Percentiles rank a stretch among this genome's conserved stretches.
phyloP scores from a whole-genome alignment of 768 basidiomycete genomes.

The Collybia sordida region DNA sequence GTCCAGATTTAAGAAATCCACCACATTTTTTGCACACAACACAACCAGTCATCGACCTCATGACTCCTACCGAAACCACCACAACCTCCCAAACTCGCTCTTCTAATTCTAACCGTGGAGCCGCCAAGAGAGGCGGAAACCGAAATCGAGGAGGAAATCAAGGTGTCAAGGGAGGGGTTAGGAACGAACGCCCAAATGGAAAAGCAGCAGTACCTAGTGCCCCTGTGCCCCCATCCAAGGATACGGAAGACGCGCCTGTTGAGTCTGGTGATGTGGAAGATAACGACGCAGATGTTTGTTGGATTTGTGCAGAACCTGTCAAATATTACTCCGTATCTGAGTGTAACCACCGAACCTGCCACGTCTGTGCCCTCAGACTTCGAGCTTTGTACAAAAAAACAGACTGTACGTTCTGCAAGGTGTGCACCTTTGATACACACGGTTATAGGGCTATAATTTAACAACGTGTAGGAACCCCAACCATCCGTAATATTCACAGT shows the following conservation, averaged over 20 bases:
- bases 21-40: background rate
- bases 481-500: constrained; percentile 71
- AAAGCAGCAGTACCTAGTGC: background rate
- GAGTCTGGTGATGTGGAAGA: constrained; percentile 17
- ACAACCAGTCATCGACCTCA: background rate
- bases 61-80: constrained; percentile 9
- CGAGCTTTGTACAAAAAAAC: constrained; percentile 91
- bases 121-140: constrained; percentile 11
- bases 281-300: constrained; percentile 59
- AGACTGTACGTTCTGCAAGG: constrained; percentile 98
- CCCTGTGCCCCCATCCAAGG: background rate
- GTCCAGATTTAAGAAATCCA: background rate
- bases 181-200: constrained; percentile 10
- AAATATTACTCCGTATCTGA: constrained; percentile 86
- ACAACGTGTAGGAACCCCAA: constrained; percentile 61
- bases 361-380: constrained; percentile 86
- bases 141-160: constrained; percentile 12
- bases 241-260: background rate
- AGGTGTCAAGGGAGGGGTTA: constrained; percentile 1
- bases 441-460: background rate
- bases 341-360: constrained; percentile 95
- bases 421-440: constrained; percentile 31
- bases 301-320: constrained; percentile 93
- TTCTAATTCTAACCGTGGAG: constrained; percentile 6
- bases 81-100: constrained; percentile 1